Percentiles rank a stretch among this genome's conserved stretches.
These are phyloP conservation scores for Cyclotella baltica DNA, from an alignment of 108 stramenopile species.

Conservation along the genomic window DNA sequence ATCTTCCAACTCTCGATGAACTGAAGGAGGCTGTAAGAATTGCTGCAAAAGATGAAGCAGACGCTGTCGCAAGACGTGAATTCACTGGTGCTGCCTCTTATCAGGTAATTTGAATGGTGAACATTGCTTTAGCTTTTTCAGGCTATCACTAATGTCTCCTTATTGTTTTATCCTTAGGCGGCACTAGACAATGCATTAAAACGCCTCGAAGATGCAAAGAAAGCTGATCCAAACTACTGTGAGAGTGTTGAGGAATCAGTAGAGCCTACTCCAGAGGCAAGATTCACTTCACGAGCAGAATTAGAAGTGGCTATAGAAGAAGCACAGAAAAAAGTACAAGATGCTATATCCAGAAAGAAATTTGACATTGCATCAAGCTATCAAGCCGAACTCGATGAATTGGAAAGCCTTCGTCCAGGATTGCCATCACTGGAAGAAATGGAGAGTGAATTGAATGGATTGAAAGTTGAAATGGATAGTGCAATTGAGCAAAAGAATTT, in stretches of 20 bases:
- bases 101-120: slow-evolving; percentile 30
- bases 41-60: slow-evolving; percentile 67
- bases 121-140: background rate
- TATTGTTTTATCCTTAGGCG: slow-evolving; percentile 9
- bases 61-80: slow-evolving; percentile 74
- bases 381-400: slow-evolving; percentile 70
- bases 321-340: slow-evolving; percentile 52
- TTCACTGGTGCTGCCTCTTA: slow-evolving; percentile 73
- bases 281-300: slow-evolving; percentile 72
- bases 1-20: slow-evolving; percentile 83
- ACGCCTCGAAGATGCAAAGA: slow-evolving; percentile 57
- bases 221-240: slow-evolving; percentile 30
- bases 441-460: slow-evolving; percentile 42
- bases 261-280: slow-evolving; percentile 1
- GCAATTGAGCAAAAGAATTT: slow-evolving; percentile 76
- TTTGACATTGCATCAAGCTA: slow-evolving; percentile 65
- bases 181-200: slow-evolving; percentile 66
- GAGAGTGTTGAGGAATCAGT: slow-evolving; percentile 29
- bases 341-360: slow-evolving; percentile 66
- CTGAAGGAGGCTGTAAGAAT: slow-evolving; percentile 60
- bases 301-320: slow-evolving; percentile 70
- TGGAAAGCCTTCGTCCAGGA: slow-evolving; percentile 62
- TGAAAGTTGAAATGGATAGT: slow-evolving; percentile 60
- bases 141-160: background rate
- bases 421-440: slow-evolving; percentile 83